These are phyloP conservation scores for Westerdykella aurantiaca DNA, from an alignment of 2,329 filamentous ascomycete species.

Conservation along the genomic window DNA sequence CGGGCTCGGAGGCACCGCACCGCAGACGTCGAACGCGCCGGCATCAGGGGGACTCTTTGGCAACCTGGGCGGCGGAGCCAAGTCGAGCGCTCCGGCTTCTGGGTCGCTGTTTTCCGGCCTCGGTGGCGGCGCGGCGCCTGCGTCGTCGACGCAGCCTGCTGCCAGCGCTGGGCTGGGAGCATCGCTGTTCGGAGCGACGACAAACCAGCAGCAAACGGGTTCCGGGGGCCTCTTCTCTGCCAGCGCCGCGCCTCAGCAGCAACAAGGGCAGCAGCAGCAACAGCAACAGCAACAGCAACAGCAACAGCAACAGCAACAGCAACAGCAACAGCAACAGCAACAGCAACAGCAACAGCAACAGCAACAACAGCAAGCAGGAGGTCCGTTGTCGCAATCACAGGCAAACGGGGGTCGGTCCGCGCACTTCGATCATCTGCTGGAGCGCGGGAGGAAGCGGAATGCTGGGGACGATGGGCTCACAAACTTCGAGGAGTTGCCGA, in stretches of 20 bases:
- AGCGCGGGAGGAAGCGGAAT: slow-evolving; percentile 61
- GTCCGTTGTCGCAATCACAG: slow-evolving; percentile 30
- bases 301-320: slow-evolving; percentile 24
- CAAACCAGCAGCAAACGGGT: slow-evolving; percentile 25
- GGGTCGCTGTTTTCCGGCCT: neutral
- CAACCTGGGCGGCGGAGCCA: neutral
- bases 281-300: slow-evolving; percentile 24
- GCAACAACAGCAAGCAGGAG: slow-evolving; percentile 26
- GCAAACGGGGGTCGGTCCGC: slow-evolving; percentile 44
- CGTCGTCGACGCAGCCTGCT: too few relatives aligned
- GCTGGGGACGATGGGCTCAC: slow-evolving; percentile 56
- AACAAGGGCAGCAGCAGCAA: slow-evolving; percentile 14
- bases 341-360: slow-evolving; percentile 21
- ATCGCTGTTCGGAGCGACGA: neutral
- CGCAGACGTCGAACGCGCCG: slow-evolving; percentile 18
- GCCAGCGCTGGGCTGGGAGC: too few relatives aligned
- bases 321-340: slow-evolving; percentile 20
- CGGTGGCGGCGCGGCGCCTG: neutral
- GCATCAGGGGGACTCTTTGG: slow-evolving; percentile 14
- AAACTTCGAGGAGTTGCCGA: slow-evolving; percentile 71
- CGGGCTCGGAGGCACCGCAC: slow-evolving; percentile 8
- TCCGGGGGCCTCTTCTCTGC: slow-evolving; percentile 23
- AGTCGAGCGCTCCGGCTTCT: neutral
- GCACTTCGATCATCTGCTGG: slow-evolving; percentile 60
- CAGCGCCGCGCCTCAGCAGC: slow-evolving; percentile 20